Base-by-base conservation (phyloP, 768 basidiomycete genomes). In the Xerocomellus intermedius region DNA sequence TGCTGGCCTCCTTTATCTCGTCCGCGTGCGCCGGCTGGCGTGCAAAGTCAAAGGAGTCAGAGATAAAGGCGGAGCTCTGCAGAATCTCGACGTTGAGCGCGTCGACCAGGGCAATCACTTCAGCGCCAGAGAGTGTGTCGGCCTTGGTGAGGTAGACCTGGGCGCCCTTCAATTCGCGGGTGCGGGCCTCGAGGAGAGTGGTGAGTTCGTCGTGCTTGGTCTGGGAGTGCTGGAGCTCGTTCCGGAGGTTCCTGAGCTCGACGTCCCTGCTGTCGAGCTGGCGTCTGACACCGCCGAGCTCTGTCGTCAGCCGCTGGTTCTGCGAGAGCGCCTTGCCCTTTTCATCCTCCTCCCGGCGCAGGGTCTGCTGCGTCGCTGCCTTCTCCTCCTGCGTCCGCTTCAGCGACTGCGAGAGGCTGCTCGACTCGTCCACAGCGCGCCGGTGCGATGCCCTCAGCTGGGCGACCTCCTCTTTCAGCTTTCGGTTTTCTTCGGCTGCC, bases 51-150 rank as follows among this genome's bases (percentile, higher is more conserved):
- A 63, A 73, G 26, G 68, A 64, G 30, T 80, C 79, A 0, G 77
- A 73, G 47, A 82, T 75, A 60, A 75, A 70, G 24, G 79, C 77
- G 4, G 75, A 64, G 13, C 69, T 68, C 55, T 82, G 81, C 37
- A 78, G 68, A 22, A 81, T 77, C 59, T 82, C 81, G 22, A 69
- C 65, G 57, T 82, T 82, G 54, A 82, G 62, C 0, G 68, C 64
- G 26, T 80, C 74, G 30, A 77, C 65, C 5, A 70, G 52, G 0
- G 62, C n/a, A 10, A 73, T 71, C 47, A 80, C 73, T 10, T 82
- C 80, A 0, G 75, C 73, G 1, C 74, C 77, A 0, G 81, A 77
- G 52, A 77, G 68, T 0, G 60, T 57, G 48, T 82, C 80, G 17
- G 73, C 68, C 36, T 73, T 78, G 2, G 73, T 74, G 63, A 81